Evolutionary conservation across 1,284 basidiomycete species (phyloP).

Genomic region (Leccinum pseudoinsigne): DNA sequence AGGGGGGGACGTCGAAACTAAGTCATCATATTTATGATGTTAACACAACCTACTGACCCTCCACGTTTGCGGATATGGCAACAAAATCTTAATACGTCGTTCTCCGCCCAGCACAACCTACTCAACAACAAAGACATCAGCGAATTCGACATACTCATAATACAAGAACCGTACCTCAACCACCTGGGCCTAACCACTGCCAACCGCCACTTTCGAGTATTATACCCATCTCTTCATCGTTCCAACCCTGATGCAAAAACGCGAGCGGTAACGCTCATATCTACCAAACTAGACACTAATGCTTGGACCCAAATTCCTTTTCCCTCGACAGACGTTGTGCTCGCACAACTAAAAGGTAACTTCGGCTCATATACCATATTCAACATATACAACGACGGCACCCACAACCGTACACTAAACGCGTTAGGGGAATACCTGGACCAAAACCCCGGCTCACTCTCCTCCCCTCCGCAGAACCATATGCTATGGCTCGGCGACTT

Average conservation of each 20-base stretch:
- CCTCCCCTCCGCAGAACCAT: neutral
- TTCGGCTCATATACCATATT: neutral
- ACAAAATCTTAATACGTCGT: neutral
- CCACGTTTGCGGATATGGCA: neutral
- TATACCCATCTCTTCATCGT: neutral
- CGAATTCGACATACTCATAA: neutral
- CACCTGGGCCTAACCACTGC: neutral
- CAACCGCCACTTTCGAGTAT: neutral
- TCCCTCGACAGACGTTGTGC: neutral
- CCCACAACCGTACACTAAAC: neutral
- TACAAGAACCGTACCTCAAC: neutral
- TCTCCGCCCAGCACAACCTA: neutral
- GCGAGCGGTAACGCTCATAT: neutral
- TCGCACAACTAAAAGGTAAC: neutral
- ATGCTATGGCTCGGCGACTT: constrained; percentile 27
- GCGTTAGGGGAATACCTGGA: neutral
- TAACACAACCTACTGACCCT: neutral
- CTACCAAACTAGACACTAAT: neutral
- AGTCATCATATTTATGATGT: neutral
- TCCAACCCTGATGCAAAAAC: neutral
- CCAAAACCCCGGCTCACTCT: neutral
- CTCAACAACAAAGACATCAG: neutral
- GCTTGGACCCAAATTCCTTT: neutral
- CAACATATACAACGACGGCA: constrained; percentile 8
- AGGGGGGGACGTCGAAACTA: neutral